These are phyloP conservation scores for Bisporella sp. DNA, from an alignment of 2,329 filamentous ascomycete species.

Conservation along the genomic window DNA sequence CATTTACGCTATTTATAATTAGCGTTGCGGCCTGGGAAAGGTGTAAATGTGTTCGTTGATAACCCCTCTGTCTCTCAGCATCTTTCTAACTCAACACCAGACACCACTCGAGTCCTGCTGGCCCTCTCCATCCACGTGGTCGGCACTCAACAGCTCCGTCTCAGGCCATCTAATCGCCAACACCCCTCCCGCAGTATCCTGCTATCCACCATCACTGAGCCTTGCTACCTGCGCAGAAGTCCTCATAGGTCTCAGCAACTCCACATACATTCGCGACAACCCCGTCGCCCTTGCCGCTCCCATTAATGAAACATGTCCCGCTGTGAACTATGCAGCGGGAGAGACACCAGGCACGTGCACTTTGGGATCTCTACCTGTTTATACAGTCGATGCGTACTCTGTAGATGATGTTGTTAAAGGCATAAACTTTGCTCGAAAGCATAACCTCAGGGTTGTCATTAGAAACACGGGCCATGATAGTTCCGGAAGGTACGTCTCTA, in stretches of 20 bases:
- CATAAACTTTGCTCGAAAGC: constrained; percentile 37
- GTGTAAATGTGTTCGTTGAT: too few relatives aligned
- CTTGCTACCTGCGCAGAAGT: constrained; percentile 4
- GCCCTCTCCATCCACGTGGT: too few relatives aligned
- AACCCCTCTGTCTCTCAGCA: too few relatives aligned
- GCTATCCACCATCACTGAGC: too few relatives aligned
- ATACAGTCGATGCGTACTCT: constrained; percentile 32
- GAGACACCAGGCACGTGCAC: constrained; percentile 25
- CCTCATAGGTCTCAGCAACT: constrained; percentile 22
- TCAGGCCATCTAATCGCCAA: too few relatives aligned
- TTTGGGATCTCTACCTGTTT: constrained; percentile 32
- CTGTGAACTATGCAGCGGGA: not conserved
- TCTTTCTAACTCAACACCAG: too few relatives aligned
- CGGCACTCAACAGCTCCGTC: too few relatives aligned
- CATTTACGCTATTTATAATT: too few relatives aligned
- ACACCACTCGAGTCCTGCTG: too few relatives aligned
- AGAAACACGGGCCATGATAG: constrained; percentile 41
- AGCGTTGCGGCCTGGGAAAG: too few relatives aligned
- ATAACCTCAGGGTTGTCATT: constrained; percentile 36
- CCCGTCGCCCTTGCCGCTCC: constrained; percentile 34
- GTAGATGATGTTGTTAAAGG: constrained; percentile 28
- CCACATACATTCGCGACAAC: constrained; percentile 30
- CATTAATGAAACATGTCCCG: constrained; percentile 39
- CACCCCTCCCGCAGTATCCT: too few relatives aligned
- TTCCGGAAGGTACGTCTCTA: constrained; percentile 26